Conservation (phyloP, 768 basidiomycete genomes). For the Suillus variegatus region DNA sequence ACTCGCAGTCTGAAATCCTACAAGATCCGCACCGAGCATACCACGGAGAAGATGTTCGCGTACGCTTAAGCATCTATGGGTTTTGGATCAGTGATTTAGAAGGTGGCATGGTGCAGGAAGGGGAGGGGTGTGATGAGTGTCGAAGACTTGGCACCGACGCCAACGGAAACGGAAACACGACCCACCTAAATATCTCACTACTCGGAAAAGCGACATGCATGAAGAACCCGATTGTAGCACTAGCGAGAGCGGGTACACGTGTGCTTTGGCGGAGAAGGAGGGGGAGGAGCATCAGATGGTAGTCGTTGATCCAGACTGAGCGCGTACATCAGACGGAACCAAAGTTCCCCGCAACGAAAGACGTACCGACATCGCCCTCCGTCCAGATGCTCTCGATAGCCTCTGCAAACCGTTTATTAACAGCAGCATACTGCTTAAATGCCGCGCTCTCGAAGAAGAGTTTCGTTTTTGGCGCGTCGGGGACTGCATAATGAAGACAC, state of each 20-base stretch:
- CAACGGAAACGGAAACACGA: neutral
- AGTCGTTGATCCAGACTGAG: slow-evolving; percentile 85
- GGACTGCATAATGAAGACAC: slow-evolving; percentile 82
- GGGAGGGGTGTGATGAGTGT: neutral
- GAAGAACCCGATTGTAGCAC: slow-evolving; percentile 75
- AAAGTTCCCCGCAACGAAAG: neutral
- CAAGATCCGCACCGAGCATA: slow-evolving; percentile 89
- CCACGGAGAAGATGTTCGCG: slow-evolving; percentile 79
- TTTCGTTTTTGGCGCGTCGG: slow-evolving; percentile 85
- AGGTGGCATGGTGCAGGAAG: neutral
- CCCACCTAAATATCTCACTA: slow-evolving; percentile 78
- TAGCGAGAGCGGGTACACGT: slow-evolving; percentile 37
- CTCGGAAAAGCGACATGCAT: slow-evolving; percentile 96
- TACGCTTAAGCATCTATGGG: slow-evolving; percentile 71
- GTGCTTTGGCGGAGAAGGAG: slow-evolving; percentile 70
- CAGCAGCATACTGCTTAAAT: slow-evolving; percentile 84
- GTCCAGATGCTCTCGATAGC: slow-evolving; percentile 77
- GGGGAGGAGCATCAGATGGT: slow-evolving; percentile 94
- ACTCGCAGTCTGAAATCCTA: slow-evolving; percentile 89
- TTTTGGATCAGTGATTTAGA: neutral
- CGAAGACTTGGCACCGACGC: neutral
- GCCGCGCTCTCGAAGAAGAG: slow-evolving; percentile 77
- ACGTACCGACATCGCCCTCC: slow-evolving; percentile 81
- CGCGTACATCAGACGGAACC: slow-evolving; percentile 6
- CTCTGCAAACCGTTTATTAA: slow-evolving; percentile 90